phyloP scores from a whole-genome alignment of 2,329 filamentous ascomycete genomes.

The Ustilaginoidea virens region DNA sequence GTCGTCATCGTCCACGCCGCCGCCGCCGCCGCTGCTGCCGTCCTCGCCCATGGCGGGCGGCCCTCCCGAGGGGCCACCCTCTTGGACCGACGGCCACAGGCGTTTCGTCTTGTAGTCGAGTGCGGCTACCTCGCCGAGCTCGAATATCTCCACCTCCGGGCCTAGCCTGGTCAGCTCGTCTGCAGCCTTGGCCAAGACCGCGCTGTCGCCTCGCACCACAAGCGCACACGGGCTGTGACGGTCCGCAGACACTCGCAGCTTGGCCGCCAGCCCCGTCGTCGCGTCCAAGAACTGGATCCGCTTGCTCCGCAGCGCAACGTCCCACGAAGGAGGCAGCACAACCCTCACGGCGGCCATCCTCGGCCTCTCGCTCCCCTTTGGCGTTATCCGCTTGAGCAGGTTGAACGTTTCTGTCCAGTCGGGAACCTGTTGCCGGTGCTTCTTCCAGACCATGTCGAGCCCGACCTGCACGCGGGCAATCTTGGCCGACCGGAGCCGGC shows the following conservation, averaged over 20 bases:
- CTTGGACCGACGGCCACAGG: conserved; percentile 20
- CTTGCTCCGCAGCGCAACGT: conserved; percentile 18
- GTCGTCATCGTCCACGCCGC: too few relatives aligned
- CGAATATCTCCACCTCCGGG: conserved; percentile 17
- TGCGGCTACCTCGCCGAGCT: conserved; percentile 19
- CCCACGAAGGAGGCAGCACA: conserved; percentile 18
- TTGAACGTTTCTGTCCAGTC: conserved; percentile 25
- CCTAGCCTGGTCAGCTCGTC: conserved; percentile 17
- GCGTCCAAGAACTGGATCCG: conserved; percentile 19
- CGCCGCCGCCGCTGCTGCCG: too few relatives aligned
- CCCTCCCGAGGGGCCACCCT: too few relatives aligned
- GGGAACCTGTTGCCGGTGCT: conserved; percentile 13
- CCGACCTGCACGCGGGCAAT: conserved; percentile 21
- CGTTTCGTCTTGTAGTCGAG: conserved; percentile 19
- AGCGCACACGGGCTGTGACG: conserved; percentile 15
- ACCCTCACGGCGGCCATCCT: conserved; percentile 21
- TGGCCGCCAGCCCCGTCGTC: conserved; percentile 16
- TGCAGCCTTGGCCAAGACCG: conserved; percentile 16
- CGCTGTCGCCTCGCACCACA: conserved; percentile 17
- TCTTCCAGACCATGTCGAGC: conserved; percentile 17
- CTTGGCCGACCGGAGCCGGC: conserved; percentile 8
- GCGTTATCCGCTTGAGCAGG: conserved; percentile 22
- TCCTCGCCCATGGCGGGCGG: too few relatives aligned
- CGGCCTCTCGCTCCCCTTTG: conserved; percentile 14
- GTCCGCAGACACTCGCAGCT: conserved; percentile 18